phyloP scores from a whole-genome alignment of 1,284 basidiomycete genomes.

The Malassezia nana region DNA sequence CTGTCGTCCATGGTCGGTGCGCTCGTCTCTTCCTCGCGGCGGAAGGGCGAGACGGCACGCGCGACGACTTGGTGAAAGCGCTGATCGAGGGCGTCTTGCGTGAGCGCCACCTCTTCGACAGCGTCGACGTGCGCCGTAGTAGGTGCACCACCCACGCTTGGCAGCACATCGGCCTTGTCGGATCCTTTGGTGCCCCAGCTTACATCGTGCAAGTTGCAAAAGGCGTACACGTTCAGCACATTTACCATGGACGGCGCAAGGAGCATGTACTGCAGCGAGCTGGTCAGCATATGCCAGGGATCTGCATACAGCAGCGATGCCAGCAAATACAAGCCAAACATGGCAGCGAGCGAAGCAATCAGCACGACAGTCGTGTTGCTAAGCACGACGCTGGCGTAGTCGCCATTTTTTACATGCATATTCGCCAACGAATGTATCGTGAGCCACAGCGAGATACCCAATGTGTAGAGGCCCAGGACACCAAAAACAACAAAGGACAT shows the following conservation, averaged over 20 bases:
- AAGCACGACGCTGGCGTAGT: constrained; percentile 26
- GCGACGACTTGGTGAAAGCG: constrained; percentile 86
- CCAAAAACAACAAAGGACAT: constrained; percentile 63
- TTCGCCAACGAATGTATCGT: constrained; percentile 30
- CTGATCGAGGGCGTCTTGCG: constrained; percentile 78
- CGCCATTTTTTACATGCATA: constrained; percentile 6
- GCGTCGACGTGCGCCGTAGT: background rate
- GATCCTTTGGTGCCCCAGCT: constrained; percentile 93
- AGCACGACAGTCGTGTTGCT: constrained; percentile 38
- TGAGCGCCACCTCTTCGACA: constrained; percentile 54
- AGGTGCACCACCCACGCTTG: constrained; percentile 67
- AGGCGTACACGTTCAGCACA: constrained; percentile 88
- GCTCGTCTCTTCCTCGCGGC: constrained; percentile 61
- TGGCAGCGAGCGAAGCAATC: constrained; percentile 42
- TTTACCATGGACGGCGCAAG: constrained; percentile 85
- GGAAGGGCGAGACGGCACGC: constrained; percentile 74
- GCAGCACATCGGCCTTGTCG: constrained; percentile 88
- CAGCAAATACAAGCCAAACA: constrained; percentile 53
- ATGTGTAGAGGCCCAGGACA: constrained; percentile 39
- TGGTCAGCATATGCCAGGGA: constrained; percentile 97
- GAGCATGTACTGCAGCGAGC: constrained; percentile 76
- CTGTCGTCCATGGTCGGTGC: constrained; percentile 62
- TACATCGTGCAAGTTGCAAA: constrained; percentile 58
- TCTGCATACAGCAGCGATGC: constrained; percentile 87
- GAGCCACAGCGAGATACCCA: constrained; percentile 42